Evolutionary conservation across 2,329 filamentous ascomycete genomes (phyloP).

Genomic region (Paraphoma sp.): DNA sequence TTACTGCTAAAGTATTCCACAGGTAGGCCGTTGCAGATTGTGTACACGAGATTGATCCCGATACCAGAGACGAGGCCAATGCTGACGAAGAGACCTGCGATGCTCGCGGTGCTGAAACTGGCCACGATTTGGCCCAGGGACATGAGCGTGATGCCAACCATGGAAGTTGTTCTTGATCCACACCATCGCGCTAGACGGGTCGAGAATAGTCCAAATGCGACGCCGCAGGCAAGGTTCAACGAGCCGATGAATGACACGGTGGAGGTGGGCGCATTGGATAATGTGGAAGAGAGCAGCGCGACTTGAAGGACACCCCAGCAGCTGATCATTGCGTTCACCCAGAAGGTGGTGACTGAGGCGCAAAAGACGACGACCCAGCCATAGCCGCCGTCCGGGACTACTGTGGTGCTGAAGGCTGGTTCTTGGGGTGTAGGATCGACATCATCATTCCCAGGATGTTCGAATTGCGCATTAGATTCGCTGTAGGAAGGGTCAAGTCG

Average conservation of each 20-base stretch:
- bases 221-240: slow-evolving; percentile 58
- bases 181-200: slow-evolving; percentile 58
- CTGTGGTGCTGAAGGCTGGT: not conserved
- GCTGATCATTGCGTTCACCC: slow-evolving; percentile 60
- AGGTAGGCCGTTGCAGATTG: slow-evolving; percentile 10
- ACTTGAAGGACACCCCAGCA: slow-evolving; percentile 68
- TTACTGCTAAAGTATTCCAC: slow-evolving; percentile 36
- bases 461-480: not conserved
- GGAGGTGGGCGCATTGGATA: slow-evolving; percentile 45
- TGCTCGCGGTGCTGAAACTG: slow-evolving; percentile 49
- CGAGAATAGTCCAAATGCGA: slow-evolving; percentile 60
- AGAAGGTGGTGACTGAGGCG: slow-evolving; percentile 60
- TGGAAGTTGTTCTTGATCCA: slow-evolving; percentile 55
- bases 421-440: not conserved
- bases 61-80: slow-evolving; percentile 55
- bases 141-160: slow-evolving; percentile 60
- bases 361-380: slow-evolving; percentile 62
- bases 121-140: slow-evolving; percentile 58
- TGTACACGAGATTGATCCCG: slow-evolving; percentile 37
- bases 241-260: slow-evolving; percentile 67
- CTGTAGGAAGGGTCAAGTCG: not conserved
- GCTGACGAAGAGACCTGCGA: slow-evolving; percentile 52
- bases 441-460: not conserved
- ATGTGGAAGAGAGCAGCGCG: slow-evolving; percentile 52
- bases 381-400: slow-evolving; percentile 61